Evolutionary conservation across 345 rosid species (phyloP), one percentile per base, ranked within the genome.

Genomic region (Conringia planisiliqua): DNA sequence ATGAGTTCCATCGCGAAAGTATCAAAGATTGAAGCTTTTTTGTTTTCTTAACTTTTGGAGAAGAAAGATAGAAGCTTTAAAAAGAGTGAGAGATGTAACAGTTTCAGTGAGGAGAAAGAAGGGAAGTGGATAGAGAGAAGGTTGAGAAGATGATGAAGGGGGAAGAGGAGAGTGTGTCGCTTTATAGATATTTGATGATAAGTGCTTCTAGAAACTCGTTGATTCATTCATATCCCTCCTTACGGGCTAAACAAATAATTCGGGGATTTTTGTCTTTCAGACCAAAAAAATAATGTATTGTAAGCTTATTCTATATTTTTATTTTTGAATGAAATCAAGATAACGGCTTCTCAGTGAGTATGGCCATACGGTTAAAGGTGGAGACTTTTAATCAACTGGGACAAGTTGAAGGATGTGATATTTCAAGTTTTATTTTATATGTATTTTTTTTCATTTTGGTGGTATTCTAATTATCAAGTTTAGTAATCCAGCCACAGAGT

Each of bases 1-100:
- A 89, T 85, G 57, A 89, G 56, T 24, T 84, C 93, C 93, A 90
- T 86, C 50, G 10, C 44, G 0, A n/a, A 55, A 14, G n/a, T 55
- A 26, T 43, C 18, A 38, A 68, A 50, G 32, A 10, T 9, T 22
- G 32, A 33, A 33, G 2, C 38, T 18, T 32, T 18, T 51, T 50
- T 7, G 5, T 51, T 22, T 32, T 24, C 1, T 39, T 20, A 9
- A 20, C 17, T 12, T 42, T 12, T 22, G 9, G 12, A 20, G 20
- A 11, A 18, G 4, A 56, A 46, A 27, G 59, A 7, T 44, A 0
- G 29, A 48, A 65, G 35, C 35, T 38, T 57, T 24, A 0, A 6
- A 20, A 29, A 24, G 52, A 38, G 51, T 50, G 43, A 72, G 33
- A 42, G 52, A 33, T 46, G 67, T 20, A 33, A 46, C 24, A 58